A percentile compares a stretch with the other conserved stretches of the same genome.
phyloP scores from a whole-genome alignment of 2,329 filamentous ascomycete species.

The Rhynchosporium secalis region DNA sequence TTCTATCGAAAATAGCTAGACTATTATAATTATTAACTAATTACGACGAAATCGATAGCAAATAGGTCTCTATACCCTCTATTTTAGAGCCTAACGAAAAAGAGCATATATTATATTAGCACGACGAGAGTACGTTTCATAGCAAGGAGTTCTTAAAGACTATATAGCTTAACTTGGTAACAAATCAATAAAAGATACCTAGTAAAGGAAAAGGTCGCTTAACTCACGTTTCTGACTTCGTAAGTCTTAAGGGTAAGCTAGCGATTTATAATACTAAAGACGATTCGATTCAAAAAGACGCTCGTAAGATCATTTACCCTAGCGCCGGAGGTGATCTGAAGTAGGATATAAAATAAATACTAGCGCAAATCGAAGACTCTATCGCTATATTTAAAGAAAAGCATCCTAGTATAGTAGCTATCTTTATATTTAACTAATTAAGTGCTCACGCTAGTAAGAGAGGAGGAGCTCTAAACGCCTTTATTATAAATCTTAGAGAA shows the following conservation, averaged over 20 bases:
- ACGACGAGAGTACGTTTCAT: too few species aligned
- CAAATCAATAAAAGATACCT: neutral
- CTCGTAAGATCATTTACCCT: too few species aligned
- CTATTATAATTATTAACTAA: neutral
- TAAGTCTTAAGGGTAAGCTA: too few species aligned
- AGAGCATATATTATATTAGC: too few species aligned
- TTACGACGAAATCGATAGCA: neutral
- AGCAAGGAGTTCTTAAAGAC: too few species aligned
- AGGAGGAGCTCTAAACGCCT: neutral
- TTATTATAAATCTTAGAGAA: neutral
- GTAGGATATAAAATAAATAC: too few species aligned
- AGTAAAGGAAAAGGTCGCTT: neutral
- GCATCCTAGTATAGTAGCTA: neutral
- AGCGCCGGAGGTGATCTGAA: too few species aligned
- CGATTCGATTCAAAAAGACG: too few species aligned
- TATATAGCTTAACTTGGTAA: neutral
- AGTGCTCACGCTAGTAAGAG: neutral
- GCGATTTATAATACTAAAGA: too few species aligned
- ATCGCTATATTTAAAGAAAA: too few species aligned
- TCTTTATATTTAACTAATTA: neutral
- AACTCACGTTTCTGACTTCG: too few species aligned
- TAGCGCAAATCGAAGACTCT: too few species aligned
- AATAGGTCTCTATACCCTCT: neutral
- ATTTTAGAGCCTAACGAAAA: neutral
- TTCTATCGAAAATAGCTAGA: neutral